Evolutionary conservation across 805 yeast species (phyloP).

Genomic region (Osmozyma mogii): DNA sequence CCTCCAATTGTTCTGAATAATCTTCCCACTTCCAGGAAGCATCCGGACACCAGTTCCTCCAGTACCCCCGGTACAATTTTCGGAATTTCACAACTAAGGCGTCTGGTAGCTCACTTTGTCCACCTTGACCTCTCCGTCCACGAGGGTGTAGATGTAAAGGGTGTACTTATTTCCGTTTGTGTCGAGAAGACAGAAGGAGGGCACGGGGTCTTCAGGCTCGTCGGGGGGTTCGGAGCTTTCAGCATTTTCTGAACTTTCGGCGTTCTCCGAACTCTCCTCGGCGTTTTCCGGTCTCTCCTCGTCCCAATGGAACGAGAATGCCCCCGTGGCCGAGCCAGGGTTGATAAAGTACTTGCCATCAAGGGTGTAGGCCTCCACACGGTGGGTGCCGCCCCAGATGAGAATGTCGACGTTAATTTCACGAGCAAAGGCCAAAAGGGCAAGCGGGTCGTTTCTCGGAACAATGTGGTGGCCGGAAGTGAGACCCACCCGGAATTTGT

Average conservation of each 20-base stretch:
- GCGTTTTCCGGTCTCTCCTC: conserved; percentile 44
- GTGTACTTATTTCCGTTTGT: conserved; percentile 74
- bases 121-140: conserved; percentile 80
- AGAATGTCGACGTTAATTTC: conserved; percentile 87
- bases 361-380: conserved; percentile 85
- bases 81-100: too few species aligned
- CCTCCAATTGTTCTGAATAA: too few species aligned
- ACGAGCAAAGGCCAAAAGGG: conserved; percentile 74
- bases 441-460: conserved; percentile 82
- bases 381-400: conserved; percentile 89
- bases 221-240: conserved; percentile 9
- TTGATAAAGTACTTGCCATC: conserved; percentile 92
- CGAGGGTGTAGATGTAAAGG: conserved; percentile 74
- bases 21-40: too few species aligned
- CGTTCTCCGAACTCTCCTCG: conserved; percentile 9
- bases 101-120: conserved; percentile 59
- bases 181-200: conserved; percentile 85
- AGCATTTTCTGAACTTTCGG: conserved; percentile 2
- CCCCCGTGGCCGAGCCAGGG: conserved; percentile 97
- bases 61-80: too few species aligned
- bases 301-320: conserved; percentile 56
- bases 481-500: conserved; percentile 71
- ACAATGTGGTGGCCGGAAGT: conserved; percentile 78
- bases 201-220: conserved; percentile 32
- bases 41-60: too few species aligned